Conservation (phyloP, 768 basidiomycete genomes). For the Baorangia bicolor region DNA sequence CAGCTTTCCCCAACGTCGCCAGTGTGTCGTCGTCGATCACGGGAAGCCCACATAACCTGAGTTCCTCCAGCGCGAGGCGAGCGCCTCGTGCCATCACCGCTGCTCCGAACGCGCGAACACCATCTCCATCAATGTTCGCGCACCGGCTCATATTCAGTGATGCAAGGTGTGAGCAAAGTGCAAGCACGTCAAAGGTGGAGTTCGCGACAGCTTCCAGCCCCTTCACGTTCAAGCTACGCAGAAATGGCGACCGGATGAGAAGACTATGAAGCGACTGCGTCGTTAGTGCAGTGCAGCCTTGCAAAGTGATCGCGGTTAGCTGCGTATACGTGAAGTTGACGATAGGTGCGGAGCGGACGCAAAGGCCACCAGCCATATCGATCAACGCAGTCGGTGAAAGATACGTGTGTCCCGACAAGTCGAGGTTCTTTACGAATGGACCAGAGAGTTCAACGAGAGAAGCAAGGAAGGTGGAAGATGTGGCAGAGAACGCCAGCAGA, state of each 20-base stretch:
- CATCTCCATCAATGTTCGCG: slow-evolving; percentile 60
- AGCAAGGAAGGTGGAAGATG: slow-evolving; percentile 50
- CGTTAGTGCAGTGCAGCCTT: slow-evolving; percentile 67
- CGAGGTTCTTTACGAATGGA: slow-evolving; percentile 59
- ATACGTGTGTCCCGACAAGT: slow-evolving; percentile 60
- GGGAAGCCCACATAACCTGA: slow-evolving; percentile 68
- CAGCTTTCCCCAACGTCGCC: slow-evolving; percentile 61
- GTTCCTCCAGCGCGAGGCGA: slow-evolving; percentile 53
- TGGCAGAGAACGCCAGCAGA: slow-evolving; percentile 58
- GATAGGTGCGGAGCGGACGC: slow-evolving; percentile 37
- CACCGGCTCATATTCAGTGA: slow-evolving; percentile 74
- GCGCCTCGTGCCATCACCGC: slow-evolving; percentile 47
- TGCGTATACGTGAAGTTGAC: slow-evolving; percentile 51
- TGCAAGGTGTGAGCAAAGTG: slow-evolving; percentile 53
- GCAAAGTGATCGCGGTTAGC: slow-evolving; percentile 67
- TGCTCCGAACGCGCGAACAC: slow-evolving; percentile 49
- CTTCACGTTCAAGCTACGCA: slow-evolving; percentile 61
- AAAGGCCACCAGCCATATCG: slow-evolving; percentile 54
- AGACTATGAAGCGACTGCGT: slow-evolving; percentile 69
- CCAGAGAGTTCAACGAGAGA: slow-evolving; percentile 57
- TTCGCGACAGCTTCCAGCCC: slow-evolving; percentile 71
- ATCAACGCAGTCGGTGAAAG: slow-evolving; percentile 50
- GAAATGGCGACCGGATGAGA: slow-evolving; percentile 58
- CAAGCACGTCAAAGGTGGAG: slow-evolving; percentile 68
- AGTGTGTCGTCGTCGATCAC: slow-evolving; percentile 60